Percentiles rank a stretch among this genome's conserved stretches.
phyloP scores from a whole-genome alignment of 2,329 filamentous ascomycete species.

The Pseudodiploospora longispora region DNA sequence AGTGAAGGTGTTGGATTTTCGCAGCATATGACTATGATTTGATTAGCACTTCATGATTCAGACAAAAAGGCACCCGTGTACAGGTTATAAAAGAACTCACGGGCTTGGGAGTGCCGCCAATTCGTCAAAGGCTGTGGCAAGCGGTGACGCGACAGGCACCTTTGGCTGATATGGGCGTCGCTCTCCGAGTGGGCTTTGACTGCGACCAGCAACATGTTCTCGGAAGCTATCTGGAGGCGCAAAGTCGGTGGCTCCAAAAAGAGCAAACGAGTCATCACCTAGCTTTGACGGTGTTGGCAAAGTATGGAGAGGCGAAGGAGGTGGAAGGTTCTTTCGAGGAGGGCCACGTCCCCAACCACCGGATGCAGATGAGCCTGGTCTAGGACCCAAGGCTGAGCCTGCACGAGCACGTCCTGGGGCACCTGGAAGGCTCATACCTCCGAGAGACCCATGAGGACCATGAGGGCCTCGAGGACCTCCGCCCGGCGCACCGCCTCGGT shows the following conservation, averaged over 20 bases:
- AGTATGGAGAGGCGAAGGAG: slow-evolving; percentile 64
- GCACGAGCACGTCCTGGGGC: slow-evolving; percentile 48
- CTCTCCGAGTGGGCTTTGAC: slow-evolving; percentile 56
- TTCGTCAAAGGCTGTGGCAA: slow-evolving; percentile 80
- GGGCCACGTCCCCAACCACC: slow-evolving; percentile 37
- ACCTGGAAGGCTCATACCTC: slow-evolving; percentile 38
- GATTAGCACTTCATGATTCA: too few relatives aligned
- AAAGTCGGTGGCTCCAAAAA: slow-evolving; percentile 67
- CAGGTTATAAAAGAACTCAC: slow-evolving; percentile 46
- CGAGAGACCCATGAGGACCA: slow-evolving; percentile 40
- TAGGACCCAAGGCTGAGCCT: slow-evolving; percentile 29
- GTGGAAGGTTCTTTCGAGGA: slow-evolving; percentile 48
- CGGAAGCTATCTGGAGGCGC: slow-evolving; percentile 64
- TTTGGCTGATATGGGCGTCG: slow-evolving; percentile 66
- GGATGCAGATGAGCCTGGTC: slow-evolving; percentile 57
- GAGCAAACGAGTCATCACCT: slow-evolving; percentile 68
- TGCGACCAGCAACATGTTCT: slow-evolving; percentile 62
- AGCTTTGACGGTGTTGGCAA: slow-evolving; percentile 82
- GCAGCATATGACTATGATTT: slow-evolving; percentile 52
- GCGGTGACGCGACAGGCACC: slow-evolving; percentile 66
- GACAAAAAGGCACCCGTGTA: too few relatives aligned
- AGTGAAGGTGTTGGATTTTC: slow-evolving; percentile 73
- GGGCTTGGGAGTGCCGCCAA: slow-evolving; percentile 80
- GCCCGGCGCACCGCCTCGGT: slow-evolving; percentile 28
- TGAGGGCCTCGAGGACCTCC: slow-evolving; percentile 21